Evolutionary conservation across 176 grass and related monocot genomes (phyloP).

Genomic region (Hordeum marinum): DNA sequence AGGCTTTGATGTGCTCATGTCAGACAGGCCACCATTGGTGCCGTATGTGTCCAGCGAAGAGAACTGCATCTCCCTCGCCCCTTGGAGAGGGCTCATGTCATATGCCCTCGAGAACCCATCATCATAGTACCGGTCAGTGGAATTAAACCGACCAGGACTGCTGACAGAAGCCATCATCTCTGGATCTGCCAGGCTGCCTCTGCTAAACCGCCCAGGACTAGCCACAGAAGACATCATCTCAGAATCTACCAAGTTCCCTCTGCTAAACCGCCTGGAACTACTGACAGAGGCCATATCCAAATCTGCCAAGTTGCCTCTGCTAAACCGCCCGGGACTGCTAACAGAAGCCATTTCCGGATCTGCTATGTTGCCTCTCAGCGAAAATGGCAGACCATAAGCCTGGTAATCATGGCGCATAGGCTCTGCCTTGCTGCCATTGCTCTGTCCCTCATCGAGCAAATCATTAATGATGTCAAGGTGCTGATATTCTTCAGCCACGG

Average conservation of each 20-base stretch:
- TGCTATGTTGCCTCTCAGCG: constrained; percentile 28
- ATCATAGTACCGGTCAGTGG: constrained; percentile 42
- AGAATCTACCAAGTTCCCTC: constrained; percentile 21
- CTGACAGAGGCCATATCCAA: constrained; percentile 25
- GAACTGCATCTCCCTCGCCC: constrained; percentile 31
- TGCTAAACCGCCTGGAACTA: constrained; percentile 34
- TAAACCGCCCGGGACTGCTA: constrained; percentile 20
- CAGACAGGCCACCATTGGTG: constrained; percentile 36
- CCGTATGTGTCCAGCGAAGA: constrained; percentile 24
- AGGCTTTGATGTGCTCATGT: constrained; percentile 44
- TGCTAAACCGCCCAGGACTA: constrained; percentile 24
- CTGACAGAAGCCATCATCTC: constrained; percentile 25
- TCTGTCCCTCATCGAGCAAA: constrained; percentile 79
- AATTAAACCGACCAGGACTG: constrained; percentile 30
- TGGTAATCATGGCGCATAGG: constrained; percentile 37
- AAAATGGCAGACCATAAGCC: constrained; percentile 39
- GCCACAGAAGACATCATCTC: constrained; percentile 27
- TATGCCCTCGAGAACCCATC: constrained; percentile 54
- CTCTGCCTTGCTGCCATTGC: constrained; percentile 35
- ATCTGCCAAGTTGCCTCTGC: constrained; percentile 21
- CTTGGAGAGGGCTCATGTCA: constrained; percentile 38
- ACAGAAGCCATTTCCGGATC: constrained; percentile 29
- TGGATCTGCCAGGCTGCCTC: constrained; percentile 17
- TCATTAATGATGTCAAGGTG: constrained; percentile 94
- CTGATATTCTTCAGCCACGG: constrained; percentile 57